Evolutionary conservation across 352 stramenopile species (phyloP), one percentile per base, ranked within the genome.

Genomic region (Pythium coloratum): DNA sequence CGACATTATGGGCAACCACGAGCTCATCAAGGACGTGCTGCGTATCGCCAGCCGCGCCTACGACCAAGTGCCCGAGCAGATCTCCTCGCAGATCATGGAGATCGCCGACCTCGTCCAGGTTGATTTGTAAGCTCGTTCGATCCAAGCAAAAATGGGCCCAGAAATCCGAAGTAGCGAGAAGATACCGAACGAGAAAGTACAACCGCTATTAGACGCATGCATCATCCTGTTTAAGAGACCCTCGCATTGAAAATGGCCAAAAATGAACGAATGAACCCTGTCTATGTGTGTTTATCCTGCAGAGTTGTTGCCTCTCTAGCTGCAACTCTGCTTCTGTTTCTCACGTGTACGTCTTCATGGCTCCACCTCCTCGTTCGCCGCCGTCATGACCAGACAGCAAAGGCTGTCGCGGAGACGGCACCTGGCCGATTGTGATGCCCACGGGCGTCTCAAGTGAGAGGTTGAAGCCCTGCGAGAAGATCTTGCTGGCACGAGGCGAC

Each of bases 1-100:
- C n/a, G n/a, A n/a, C n/a, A 98, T 99, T 70, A 90, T 99, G 77
- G 95, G 95, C 40, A 98, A 98, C 78, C 77, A 96, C 59, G 88
- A 87, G 34, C 79, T 97, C 16, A 97, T 97, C 62, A 85, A 77
- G 46, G 83, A 94, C 66, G 59, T 94, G 20, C 63, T 94, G 49
- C 77, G 80, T 8, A 77, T 94, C 28, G 77, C 76, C 2, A 78
- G 76, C 51, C 66, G 81, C n/a, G 76, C 62, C 12, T 94, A 94
- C 70, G 81, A 94, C 64, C 71, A 71, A n/a, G 82, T 94, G 55
- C 83, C 78, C 13, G 78, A 91, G 66, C 78, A 79, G 65, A 89
- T 94, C 36, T 78, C 76, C 59, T 92, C 83, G 6, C 73, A 77
- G 59, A 94, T 94, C 42, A 64, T 77, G 32, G 77, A 86, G 24